Percentiles rank a stretch among this genome's conserved stretches.
These are phyloP conservation scores for Triangularia setosa DNA, from an alignment of 2,329 filamentous ascomycete genomes.

Conservation along the genomic window DNA sequence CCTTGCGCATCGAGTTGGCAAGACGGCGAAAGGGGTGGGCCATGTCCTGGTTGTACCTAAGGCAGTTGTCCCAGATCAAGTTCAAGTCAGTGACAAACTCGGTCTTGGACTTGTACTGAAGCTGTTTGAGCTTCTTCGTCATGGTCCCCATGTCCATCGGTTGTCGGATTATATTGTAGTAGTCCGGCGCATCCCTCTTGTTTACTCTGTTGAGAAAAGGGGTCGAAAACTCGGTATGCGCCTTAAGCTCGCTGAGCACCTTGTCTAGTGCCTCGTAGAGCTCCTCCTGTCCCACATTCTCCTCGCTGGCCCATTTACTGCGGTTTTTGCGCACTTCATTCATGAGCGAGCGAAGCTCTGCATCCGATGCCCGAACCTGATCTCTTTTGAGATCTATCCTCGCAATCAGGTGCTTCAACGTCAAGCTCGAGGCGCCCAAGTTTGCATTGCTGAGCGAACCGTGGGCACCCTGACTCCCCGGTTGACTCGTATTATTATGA, in stretches of 20 bases:
- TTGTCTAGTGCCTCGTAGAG: conserved; percentile 96
- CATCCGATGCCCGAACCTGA: conserved; percentile 85
- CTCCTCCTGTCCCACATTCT: conserved; percentile 96
- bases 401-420: conserved; percentile 93
- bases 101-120: conserved; percentile 80
- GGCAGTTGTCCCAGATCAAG: conserved; percentile 94
- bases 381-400: conserved; percentile 91
- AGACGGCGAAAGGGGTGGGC: conserved; percentile 85
- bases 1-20: conserved; percentile 93
- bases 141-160: conserved; percentile 97
- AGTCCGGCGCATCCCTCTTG: conserved; percentile 95
- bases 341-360: conserved; percentile 86
- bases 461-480: conserved; percentile 52
- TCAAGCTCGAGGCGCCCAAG: conserved; percentile 90
- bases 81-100: conserved; percentile 94
- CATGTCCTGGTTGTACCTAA: conserved; percentile 91
- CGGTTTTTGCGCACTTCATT: conserved; percentile 97
- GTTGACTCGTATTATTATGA: conserved; percentile 46
- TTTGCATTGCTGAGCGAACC: conserved; percentile 91
- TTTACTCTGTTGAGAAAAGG: conserved; percentile 92
- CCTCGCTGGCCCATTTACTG: conserved; percentile 98
- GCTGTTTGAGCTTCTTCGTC: conserved; percentile 90
- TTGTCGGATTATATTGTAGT: conserved; percentile 88
- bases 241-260: conserved; percentile 93
- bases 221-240: conserved; percentile 95